These are phyloP conservation scores for Haplographium delicatum DNA, from an alignment of 495 filamentous ascomycete species.

Conservation along the genomic window DNA sequence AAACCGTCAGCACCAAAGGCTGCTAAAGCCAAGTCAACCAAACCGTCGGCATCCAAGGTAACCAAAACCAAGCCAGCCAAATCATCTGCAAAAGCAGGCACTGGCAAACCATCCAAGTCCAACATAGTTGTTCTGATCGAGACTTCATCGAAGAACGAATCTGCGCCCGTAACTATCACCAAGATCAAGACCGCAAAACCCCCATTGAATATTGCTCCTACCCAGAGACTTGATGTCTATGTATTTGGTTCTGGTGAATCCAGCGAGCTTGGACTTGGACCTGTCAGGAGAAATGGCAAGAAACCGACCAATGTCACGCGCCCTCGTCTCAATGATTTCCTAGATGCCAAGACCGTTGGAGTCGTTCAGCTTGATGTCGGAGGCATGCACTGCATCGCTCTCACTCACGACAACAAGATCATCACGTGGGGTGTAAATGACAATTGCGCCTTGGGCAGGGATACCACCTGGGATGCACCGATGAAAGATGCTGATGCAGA, in stretches of 20 bases:
- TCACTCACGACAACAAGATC: constrained; percentile 59
- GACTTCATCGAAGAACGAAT: no score
- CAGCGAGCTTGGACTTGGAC: constrained; percentile 45
- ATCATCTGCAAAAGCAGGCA: no score
- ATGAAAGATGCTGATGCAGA: constrained; percentile 41
- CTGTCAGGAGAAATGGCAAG: constrained; percentile 10
- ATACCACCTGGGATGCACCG: constrained; percentile 33
- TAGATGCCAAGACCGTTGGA: constrained; percentile 51
- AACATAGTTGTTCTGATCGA: no score
- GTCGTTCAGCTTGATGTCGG: constrained; percentile 59
- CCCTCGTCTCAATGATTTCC: constrained; percentile 42
- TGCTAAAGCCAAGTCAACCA: no score
- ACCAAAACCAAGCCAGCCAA: no score
- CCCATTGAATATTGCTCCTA: constrained; percentile 37
- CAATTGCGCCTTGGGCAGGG: constrained; percentile 58
- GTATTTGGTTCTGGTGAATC: constrained; percentile 49
- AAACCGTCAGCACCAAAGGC: no score
- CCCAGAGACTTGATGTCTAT: constrained; percentile 36
- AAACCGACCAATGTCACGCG: constrained; percentile 48
- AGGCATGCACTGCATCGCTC: constrained; percentile 59
- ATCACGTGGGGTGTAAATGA: constrained; percentile 70
- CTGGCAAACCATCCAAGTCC: no score
- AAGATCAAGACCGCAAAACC: no score
- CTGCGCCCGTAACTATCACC: no score
- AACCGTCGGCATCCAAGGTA: no score